Evolutionary conservation across 1,284 basidiomycete genomes (phyloP).

Genomic region (Ganoderma multipileum): DNA sequence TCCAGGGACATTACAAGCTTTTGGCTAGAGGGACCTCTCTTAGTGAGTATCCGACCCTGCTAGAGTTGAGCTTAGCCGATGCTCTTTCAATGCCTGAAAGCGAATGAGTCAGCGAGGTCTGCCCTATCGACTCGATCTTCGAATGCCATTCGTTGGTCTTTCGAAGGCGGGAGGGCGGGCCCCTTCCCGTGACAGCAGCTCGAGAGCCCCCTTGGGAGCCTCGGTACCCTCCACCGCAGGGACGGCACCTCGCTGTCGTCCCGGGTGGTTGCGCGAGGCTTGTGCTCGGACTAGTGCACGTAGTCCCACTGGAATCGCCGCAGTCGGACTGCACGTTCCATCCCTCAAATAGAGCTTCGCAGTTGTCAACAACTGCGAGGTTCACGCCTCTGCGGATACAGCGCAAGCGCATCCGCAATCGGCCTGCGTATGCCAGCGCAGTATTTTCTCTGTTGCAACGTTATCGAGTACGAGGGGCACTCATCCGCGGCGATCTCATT

Average conservation of each 20-base stretch:
- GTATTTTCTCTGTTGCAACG: neutral
- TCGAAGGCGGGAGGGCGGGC: neutral
- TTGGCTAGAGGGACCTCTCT: neutral
- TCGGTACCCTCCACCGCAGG: too few relatives aligned
- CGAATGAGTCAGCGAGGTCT: neutral
- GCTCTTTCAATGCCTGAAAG: neutral
- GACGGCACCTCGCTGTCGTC: neutral
- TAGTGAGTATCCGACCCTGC: neutral
- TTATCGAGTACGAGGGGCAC: slow-evolving; percentile 2
- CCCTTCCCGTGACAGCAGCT: neutral
- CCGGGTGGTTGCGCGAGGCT: neutral
- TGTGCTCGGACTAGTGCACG: neutral
- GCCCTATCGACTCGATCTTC: neutral
- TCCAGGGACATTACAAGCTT: too few relatives aligned
- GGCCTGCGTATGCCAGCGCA: neutral
- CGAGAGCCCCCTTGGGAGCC: too few relatives aligned
- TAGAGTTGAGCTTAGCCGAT: too few relatives aligned
- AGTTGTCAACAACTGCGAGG: too few relatives aligned
- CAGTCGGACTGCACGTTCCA: too few relatives aligned
- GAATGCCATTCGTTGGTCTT: neutral
- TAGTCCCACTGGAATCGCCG: too few relatives aligned
- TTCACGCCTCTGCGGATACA: neutral
- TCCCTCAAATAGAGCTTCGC: too few relatives aligned
- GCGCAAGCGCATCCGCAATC: neutral
- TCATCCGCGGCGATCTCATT: too few relatives aligned